phyloP scores from a whole-genome alignment of 805 yeast species.

The Tetrapisispora iriomotensis region DNA sequence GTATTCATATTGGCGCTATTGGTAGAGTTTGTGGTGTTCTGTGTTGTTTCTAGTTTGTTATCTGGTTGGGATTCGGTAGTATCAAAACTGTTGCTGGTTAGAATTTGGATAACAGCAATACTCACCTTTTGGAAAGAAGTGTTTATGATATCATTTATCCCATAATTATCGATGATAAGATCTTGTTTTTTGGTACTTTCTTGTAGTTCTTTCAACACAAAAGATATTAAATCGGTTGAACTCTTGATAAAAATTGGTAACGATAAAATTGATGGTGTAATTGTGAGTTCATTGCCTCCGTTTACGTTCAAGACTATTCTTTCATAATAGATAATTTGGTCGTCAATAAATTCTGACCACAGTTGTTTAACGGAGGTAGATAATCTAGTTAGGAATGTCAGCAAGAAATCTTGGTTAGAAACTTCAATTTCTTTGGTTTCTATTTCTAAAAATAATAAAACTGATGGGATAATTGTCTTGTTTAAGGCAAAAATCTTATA shows the following conservation, averaged over 20 bases:
- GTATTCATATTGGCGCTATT: conserved; percentile 1
- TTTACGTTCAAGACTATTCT: conserved; percentile 25
- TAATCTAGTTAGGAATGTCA: conserved; percentile 40
- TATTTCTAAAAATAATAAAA: conserved; percentile 35
- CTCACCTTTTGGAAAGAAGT: conserved; percentile 2
- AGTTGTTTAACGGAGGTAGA: conserved; percentile 40
- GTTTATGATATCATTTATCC: conserved; percentile 3
- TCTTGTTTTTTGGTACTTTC: not conserved
- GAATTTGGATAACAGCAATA: conserved; percentile 4
- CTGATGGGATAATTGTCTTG: conserved; percentile 34
- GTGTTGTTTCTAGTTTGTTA: no score
- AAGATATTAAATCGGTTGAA: conserved; percentile 25
- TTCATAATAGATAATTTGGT: conserved; percentile 40
- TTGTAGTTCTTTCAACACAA: conserved; percentile 11
- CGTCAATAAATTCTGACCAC: conserved; percentile 53
- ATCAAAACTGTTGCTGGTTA: not conserved
- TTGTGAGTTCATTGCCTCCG: conserved; percentile 24
- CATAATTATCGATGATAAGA: not conserved
- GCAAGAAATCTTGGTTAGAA: conserved; percentile 56
- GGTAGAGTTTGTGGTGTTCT: not conserved
- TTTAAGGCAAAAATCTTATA: conserved; percentile 25
- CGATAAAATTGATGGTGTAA: conserved; percentile 37
- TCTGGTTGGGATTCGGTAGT: not conserved
- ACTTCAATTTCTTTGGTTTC: conserved; percentile 31
- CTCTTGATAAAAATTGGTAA: conserved; percentile 38